These are phyloP conservation scores for Jamesozyma lodderae DNA, from an alignment of 805 yeast species.

Conservation along the genomic window DNA sequence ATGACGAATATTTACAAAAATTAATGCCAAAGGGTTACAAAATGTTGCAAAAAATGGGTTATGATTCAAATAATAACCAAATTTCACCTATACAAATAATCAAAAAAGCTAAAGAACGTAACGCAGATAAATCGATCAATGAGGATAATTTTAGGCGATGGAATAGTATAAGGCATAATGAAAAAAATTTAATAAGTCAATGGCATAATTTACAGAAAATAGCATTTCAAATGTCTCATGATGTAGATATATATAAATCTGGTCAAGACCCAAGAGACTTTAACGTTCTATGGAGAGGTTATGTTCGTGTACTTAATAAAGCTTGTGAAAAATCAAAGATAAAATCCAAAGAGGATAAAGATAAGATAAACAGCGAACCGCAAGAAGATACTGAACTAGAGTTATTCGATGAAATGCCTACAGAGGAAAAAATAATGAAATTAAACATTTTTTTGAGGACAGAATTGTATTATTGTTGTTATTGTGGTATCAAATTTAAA, in stretches of 20 bases:
- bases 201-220: constrained; percentile 32
- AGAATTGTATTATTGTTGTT: constrained; percentile 38
- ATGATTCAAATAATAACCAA: background rate
- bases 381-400: constrained; percentile 28
- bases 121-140: background rate
- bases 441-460: constrained; percentile 34
- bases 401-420: constrained; percentile 21
- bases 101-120: background rate
- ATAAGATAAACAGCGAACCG: background rate
- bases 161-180: constrained; percentile 1
- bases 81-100: constrained; percentile 1
- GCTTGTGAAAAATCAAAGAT: constrained; percentile 8
- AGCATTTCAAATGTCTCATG: constrained; percentile 38
- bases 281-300: constrained; percentile 38
- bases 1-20: background rate
- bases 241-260: constrained; percentile 20
- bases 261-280: constrained; percentile 26
- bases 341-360: constrained; percentile 5
- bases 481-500: constrained; percentile 38
- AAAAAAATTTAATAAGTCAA: constrained; percentile 8
- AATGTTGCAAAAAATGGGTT: constrained; percentile 2
- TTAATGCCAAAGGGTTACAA: constrained; percentile 2
- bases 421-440: constrained; percentile 26
- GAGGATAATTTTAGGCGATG: constrained; percentile 4
- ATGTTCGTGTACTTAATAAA: constrained; percentile 16